These are phyloP conservation scores for Tetracladium setigerum DNA, from an alignment of 495 filamentous ascomycete genomes.

Conservation along the genomic window DNA sequence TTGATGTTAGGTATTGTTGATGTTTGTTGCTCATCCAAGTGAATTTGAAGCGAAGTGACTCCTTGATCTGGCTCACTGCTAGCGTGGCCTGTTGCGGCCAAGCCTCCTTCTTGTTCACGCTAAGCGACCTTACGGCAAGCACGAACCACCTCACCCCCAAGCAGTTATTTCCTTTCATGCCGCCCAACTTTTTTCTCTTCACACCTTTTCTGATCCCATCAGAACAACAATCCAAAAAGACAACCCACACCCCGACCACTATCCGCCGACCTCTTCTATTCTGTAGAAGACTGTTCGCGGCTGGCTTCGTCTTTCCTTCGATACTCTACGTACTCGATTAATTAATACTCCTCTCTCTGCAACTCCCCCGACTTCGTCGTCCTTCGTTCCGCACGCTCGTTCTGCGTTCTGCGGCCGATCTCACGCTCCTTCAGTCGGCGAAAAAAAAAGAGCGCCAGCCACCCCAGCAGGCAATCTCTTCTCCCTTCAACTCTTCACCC, in stretches of 20 bases:
- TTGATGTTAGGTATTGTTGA: no score
- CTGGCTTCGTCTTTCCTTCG: conserved; percentile 13
- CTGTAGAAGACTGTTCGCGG: conserved; percentile 17
- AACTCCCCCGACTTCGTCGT: conserved; percentile 8
- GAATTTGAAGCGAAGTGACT: no score
- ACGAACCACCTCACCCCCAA: no score
- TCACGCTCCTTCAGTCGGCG: conserved; percentile 17
- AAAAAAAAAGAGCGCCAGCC: conserved; percentile 14
- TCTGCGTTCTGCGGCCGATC: conserved; percentile 8
- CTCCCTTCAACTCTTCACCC: not conserved
- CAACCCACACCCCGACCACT: not conserved
- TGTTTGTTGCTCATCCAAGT: no score
- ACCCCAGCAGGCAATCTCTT: conserved; percentile 4
- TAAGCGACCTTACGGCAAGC: no score
- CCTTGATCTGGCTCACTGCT: no score
- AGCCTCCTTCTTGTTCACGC: no score
- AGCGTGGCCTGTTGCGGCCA: no score
- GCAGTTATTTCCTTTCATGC: not conserved
- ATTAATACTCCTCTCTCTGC: conserved; percentile 8
- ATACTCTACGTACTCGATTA: conserved; percentile 12
- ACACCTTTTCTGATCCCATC: not conserved
- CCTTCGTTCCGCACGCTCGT: conserved; percentile 10
- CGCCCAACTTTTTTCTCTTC: conserved; percentile 6
- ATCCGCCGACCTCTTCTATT: conserved; percentile 15
- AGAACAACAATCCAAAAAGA: not conserved